Base-by-base conservation (phyloP, 805 yeast species). In the Wickerhamomyces subpelliculosus region DNA sequence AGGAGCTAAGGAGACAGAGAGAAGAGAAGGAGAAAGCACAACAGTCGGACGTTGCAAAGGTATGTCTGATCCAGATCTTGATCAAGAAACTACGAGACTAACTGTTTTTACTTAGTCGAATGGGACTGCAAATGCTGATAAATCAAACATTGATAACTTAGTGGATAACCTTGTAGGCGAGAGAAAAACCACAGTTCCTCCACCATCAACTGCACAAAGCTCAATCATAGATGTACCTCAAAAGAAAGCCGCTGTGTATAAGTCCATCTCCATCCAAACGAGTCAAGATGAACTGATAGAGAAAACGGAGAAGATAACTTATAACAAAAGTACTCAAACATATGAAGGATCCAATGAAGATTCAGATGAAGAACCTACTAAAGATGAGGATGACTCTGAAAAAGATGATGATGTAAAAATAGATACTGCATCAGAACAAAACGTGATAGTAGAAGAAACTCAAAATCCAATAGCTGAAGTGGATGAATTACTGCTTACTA, bases 1-100 rank as follows among this genome's bases (percentile, higher is more conserved):
- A 73, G 24, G 75, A 72, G 52, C 61, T 78, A n/a, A 58, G 76
- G 26, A 65, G 64, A 27, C 68, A 65, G 46, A 52, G 81, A 24
- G 70, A 62, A 36, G 60, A 53, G 39, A 53, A 57, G 46, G 27
- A 45, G 44, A 33, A 41, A 37, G 26, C 40, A 26, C 27, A 43
- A 26, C n/a, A n/a, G n/a, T n/a, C n/a, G n/a, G n/a, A n/a, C n/a
- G n/a, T n/a, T n/a, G n/a, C n/a, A n/a, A n/a, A n/a, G n/a, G n/a
- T n/a, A n/a, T n/a, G n/a, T n/a, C n/a, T n/a, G n/a, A n/a, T n/a
- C n/a, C n/a, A n/a, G n/a, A n/a, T n/a, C n/a, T n/a, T n/a, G n/a
- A n/a, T n/a, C n/a, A n/a, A n/a, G n/a, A n/a, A n/a, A n/a, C n/a
- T n/a, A n/a, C n/a, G n/a, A n/a, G n/a, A n/a, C n/a, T n/a, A n/a